These are phyloP conservation scores for Calonectria fujianensis DNA, from an alignment of 2,329 filamentous ascomycete species.

Conservation along the genomic window DNA sequence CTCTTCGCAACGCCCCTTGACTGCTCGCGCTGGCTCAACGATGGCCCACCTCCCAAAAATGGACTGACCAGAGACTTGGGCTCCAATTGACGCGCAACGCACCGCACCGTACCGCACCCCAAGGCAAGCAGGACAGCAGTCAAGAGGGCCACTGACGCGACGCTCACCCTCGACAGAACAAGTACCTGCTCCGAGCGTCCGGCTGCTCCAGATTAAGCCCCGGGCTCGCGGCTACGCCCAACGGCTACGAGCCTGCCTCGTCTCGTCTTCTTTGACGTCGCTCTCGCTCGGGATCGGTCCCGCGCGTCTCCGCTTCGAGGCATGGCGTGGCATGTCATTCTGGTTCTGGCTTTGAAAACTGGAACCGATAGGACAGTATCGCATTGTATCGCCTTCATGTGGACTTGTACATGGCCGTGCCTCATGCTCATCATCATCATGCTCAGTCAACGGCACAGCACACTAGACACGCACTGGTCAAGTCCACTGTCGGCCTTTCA, in stretches of 20 bases:
- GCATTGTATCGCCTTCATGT: constrained; percentile 32
- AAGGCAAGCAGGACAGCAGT: constrained; percentile 31
- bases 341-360: constrained; percentile 20
- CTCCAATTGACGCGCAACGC: constrained; percentile 54
- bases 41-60: constrained; percentile 50
- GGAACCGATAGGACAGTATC: constrained; percentile 26
- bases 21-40: constrained; percentile 34
- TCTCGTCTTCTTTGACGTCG: constrained; percentile 34
- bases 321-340: constrained; percentile 30
- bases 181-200: constrained; percentile 31
- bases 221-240: constrained; percentile 45
- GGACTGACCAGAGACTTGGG: constrained; percentile 48
- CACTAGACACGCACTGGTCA: constrained; percentile 36
- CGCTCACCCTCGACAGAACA: constrained; percentile 31
- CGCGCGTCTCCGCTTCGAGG: constrained; percentile 44
- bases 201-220: constrained; percentile 45
- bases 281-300: constrained; percentile 47
- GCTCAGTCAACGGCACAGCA: constrained; percentile 29
- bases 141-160: constrained; percentile 35
- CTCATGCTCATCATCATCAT: constrained; percentile 36
- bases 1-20: constrained; percentile 38
- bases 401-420: constrained; percentile 31
- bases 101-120: constrained; percentile 37
- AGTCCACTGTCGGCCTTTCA: constrained; percentile 46
- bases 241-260: constrained; percentile 38